Percentiles rank a stretch among this genome's conserved stretches.
Evolutionary conservation across 139 green algal species (phyloP).

Genomic region (Limnomonas spitsbergensis): DNA sequence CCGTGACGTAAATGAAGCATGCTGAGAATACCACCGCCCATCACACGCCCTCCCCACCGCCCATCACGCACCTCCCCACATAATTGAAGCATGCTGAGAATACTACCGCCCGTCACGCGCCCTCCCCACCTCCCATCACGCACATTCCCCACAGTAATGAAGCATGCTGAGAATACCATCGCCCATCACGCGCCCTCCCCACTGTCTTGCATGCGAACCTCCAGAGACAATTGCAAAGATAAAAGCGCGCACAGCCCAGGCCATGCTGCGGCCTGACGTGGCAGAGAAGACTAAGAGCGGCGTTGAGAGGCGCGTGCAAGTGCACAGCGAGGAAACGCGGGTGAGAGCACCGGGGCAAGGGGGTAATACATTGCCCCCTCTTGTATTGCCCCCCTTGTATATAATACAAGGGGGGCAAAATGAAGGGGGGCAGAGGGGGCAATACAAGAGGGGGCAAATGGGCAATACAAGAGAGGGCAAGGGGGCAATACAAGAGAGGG

Average conservation of each 20-base stretch:
- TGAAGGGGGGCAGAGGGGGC: too few species aligned
- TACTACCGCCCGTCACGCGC: background rate
- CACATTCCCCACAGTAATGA: background rate
- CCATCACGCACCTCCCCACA: too few species aligned
- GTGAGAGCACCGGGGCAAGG: too few species aligned
- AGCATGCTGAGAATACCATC: background rate
- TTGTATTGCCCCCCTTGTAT: too few species aligned
- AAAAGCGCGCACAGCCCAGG: conserved; percentile 26
- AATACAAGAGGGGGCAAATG: too few species aligned
- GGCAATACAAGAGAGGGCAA: too few species aligned
- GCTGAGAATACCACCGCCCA: background rate
- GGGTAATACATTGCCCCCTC: too few species aligned
- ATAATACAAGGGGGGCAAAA: too few species aligned
- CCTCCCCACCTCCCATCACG: background rate
- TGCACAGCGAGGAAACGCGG: background rate
- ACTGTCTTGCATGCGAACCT: too few species aligned
- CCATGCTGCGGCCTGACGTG: conserved; percentile 47
- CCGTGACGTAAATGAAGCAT: too few species aligned
- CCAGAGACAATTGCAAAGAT: conserved; percentile 40
- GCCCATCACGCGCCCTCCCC: too few species aligned
- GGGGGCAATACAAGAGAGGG: too few species aligned
- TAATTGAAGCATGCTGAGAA: background rate
- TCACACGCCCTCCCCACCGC: background rate
- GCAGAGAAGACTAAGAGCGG: conserved; percentile 19
- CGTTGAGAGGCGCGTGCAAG: background rate